phyloP scores from a whole-genome alignment of 495 filamentous ascomycete genomes.

The Aspergillus bertholletiae region DNA sequence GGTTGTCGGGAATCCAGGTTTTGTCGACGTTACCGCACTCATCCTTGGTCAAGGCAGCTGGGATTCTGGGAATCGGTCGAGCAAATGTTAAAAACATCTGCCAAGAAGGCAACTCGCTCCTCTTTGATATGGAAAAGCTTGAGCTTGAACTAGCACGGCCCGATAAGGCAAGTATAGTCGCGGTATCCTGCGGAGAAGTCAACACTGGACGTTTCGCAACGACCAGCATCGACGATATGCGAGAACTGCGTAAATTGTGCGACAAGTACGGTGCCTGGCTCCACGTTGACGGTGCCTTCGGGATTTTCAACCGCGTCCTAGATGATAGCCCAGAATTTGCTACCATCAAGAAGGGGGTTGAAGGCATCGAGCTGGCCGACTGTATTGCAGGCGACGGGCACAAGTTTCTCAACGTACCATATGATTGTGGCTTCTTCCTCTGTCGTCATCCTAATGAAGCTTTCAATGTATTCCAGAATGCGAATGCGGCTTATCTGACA shows the following conservation, averaged over 20 bases:
- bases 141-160: slow-evolving; percentile 48
- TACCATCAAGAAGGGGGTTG: slow-evolving; percentile 47
- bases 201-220: slow-evolving; percentile 87
- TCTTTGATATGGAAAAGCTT: slow-evolving; percentile 61
- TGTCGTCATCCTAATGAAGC: slow-evolving; percentile 57
- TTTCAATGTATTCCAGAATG: slow-evolving; percentile 70
- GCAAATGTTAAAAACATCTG: slow-evolving; percentile 58
- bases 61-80: slow-evolving; percentile 76
- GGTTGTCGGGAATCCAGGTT: slow-evolving; percentile 65
- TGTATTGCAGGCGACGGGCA: slow-evolving; percentile 85
- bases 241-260: slow-evolving; percentile 60
- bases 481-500: slow-evolving; percentile 79
- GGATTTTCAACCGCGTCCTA: slow-evolving; percentile 71
- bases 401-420: slow-evolving; percentile 94
- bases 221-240: slow-evolving; percentile 54
- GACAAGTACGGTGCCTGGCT: slow-evolving; percentile 79
- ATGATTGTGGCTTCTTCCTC: slow-evolving; percentile 90
- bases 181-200: slow-evolving; percentile 80
- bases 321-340: slow-evolving; percentile 57
- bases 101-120: slow-evolving; percentile 52
- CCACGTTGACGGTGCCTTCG: slow-evolving; percentile 90
- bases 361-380: slow-evolving; percentile 79
- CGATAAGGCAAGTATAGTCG: slow-evolving; percentile 67
- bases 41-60: slow-evolving; percentile 77
- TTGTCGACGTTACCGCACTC: slow-evolving; percentile 81